phyloP scores from a whole-genome alignment of 176 grass and related monocot genomes.

The Triticum timopheevii region DNA sequence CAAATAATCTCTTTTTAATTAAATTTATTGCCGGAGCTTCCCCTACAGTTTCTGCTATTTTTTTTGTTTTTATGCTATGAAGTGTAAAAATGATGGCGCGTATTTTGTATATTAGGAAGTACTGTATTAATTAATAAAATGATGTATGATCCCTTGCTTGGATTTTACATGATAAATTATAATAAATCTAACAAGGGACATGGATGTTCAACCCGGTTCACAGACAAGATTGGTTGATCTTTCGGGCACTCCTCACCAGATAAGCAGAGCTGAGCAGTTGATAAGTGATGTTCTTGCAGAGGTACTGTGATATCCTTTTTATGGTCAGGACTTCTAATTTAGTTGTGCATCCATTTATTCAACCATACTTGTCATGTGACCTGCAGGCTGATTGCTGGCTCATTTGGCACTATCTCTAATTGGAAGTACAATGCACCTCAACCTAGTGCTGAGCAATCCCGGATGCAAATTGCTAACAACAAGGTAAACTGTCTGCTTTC shows the following conservation, averaged over 20 bases:
- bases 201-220: constrained; percentile 74
- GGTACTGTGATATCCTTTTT: constrained; percentile 41
- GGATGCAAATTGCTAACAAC: too few relatives aligned
- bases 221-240: constrained; percentile 68
- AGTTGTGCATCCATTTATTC: neutral
- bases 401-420: constrained; percentile 50
- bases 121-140: neutral
- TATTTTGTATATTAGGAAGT: neutral
- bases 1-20: too few relatives aligned
- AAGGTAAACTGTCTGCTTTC: constrained; percentile 34
- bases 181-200: constrained; percentile 60
- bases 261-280: constrained; percentile 70
- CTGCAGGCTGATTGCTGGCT: constrained; percentile 73
- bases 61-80: neutral
- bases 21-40: too few relatives aligned
- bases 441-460: too few relatives aligned
- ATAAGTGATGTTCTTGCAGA: constrained; percentile 40
- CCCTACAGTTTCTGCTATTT: too few relatives aligned
- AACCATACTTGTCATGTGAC: neutral
- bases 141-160: neutral
- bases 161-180: neutral
- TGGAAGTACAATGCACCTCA: constrained; percentile 41
- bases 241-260: constrained; percentile 80
- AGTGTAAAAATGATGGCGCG: neutral
- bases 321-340: neutral